phyloP scores from a whole-genome alignment of 345 rosid genomes.

The Brassica juncea region DNA sequence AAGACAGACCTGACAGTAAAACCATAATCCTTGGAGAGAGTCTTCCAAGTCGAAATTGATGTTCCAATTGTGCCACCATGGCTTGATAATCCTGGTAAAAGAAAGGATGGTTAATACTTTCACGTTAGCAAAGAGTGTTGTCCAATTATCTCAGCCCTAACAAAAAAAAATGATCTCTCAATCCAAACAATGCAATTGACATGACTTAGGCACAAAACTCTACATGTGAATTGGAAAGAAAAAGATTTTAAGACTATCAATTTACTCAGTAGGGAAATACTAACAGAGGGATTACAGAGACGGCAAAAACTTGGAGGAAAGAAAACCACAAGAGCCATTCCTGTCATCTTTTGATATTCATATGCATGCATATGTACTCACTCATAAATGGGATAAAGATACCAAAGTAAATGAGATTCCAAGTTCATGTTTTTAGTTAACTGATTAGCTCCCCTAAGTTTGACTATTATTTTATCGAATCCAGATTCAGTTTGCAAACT shows the following conservation, averaged over 20 bases:
- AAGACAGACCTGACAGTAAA: constrained; percentile 88
- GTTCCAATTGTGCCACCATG: constrained; percentile 96
- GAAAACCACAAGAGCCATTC: background rate
- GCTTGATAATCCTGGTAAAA: constrained; percentile 78
- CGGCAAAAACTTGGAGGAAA: background rate
- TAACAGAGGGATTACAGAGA: no score
- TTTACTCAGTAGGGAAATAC: no score
- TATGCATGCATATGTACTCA: background rate
- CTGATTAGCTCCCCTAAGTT: background rate
- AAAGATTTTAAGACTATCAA: no score
- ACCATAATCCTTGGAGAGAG: constrained; percentile 98
- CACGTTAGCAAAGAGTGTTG: constrained; percentile 3
- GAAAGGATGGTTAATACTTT: constrained; percentile 13
- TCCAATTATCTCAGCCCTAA: background rate
- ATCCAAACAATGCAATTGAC: constrained; percentile 8
- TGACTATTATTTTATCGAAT: background rate
- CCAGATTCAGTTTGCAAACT: constrained; percentile 6
- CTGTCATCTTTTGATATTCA: background rate
- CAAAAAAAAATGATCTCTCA: background rate
- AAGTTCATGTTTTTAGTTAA: constrained; percentile 10
- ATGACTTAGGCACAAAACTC: no score
- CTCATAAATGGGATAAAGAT: background rate
- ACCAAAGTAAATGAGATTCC: background rate
- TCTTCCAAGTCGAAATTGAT: constrained; percentile 94
- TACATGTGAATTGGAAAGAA: no score